Evolutionary conservation across 208 protist genomes (phyloP), one percentile per base, ranked within the genome.

Genomic region (Wallacemonas collosoma): DNA sequence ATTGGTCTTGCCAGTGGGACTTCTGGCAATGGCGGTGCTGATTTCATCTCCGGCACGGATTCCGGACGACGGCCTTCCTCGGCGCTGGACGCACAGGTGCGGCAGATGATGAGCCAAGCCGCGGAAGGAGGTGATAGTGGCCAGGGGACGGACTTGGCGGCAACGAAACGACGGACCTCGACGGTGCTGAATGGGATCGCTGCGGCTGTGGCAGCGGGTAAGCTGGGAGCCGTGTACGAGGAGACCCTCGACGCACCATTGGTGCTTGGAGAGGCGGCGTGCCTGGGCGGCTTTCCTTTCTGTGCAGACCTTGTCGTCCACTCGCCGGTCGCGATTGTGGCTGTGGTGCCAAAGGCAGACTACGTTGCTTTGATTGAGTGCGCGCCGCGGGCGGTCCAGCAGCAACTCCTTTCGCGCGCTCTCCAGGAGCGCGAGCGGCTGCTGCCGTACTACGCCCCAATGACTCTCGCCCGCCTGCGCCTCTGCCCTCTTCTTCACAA

Each of bases 401-500:
- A 74, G 40, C 53, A 64, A 4, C 70, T 92, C 7, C 62, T 95
- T 35, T 69, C 72, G 1, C 72, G 72, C 40, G 82, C 85, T 44
- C 63, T 95, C 39, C 66, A 81, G 66, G 68, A 73, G 68, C 85
- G 90, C 26, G 84, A 95, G 74, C 67, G 70, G 6, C 73, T 87
- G 35, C 73, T 95, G 75, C 85, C 85, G 2, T 82, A 74, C 75
- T 89, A 81, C 73, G 77, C 83, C 6, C 87, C 87, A 3, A 87
- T 95, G 56, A 91, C 82, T 2, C 48, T 47, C 7, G 71, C 56
- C 7, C 87, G 90, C 17, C 75, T 95, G 75, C 80, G 83, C 15
- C 72, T 93, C 8, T 93, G 90, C 73, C 90, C 90, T 3, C 71
- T 95, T 4, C 75, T 93, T 12, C 69, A 77, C 15, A 70, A 69